These are phyloP conservation scores for Neonectria faginata DNA, from an alignment of 2,329 filamentous ascomycete genomes.

Conservation along the genomic window DNA sequence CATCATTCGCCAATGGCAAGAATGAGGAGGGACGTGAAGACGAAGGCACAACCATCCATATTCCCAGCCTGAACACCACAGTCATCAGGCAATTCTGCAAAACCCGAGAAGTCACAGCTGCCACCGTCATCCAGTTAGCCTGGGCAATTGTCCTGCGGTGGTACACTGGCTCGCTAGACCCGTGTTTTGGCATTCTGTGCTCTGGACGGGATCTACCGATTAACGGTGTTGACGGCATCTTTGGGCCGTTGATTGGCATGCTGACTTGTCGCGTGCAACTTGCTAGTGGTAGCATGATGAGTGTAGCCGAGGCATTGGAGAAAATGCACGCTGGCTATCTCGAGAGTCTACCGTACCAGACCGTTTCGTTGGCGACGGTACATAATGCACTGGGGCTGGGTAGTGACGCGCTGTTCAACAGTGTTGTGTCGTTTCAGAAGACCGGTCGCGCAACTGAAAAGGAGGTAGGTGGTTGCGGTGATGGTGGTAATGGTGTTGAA, in stretches of 20 bases:
- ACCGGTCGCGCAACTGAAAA: not conserved
- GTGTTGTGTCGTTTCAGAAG: slow-evolving; percentile 22
- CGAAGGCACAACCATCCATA: not conserved
- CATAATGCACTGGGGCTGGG: slow-evolving; percentile 18
- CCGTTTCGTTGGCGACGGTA: slow-evolving; percentile 11
- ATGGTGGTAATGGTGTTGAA: not conserved
- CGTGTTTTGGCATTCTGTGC: slow-evolving; percentile 15
- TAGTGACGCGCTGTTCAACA: slow-evolving; percentile 15
- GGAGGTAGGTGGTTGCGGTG: too few species aligned
- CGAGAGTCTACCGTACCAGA: slow-evolving; percentile 14
- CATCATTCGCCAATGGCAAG: too few species aligned
- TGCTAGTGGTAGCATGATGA: not conserved
- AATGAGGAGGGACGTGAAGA: not conserved
- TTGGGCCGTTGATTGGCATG: slow-evolving; percentile 17
- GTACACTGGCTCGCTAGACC: not conserved
- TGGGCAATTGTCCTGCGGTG: slow-evolving; percentile 18
- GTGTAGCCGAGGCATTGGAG: slow-evolving; percentile 3
- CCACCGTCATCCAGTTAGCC: slow-evolving; percentile 6
- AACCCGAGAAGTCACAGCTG: not conserved
- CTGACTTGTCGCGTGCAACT: slow-evolving; percentile 15
- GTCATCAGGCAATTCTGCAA: too few species aligned
- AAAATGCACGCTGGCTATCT: slow-evolving; percentile 10
- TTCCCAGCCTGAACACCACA: too few species aligned
- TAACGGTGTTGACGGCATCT: slow-evolving; percentile 3
- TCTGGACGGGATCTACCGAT: slow-evolving; percentile 21